Evolutionary conservation across 2,329 filamentous ascomycete genomes (phyloP), one percentile per base, ranked within the genome.

Genomic region (Podosphaera xanthii): DNA sequence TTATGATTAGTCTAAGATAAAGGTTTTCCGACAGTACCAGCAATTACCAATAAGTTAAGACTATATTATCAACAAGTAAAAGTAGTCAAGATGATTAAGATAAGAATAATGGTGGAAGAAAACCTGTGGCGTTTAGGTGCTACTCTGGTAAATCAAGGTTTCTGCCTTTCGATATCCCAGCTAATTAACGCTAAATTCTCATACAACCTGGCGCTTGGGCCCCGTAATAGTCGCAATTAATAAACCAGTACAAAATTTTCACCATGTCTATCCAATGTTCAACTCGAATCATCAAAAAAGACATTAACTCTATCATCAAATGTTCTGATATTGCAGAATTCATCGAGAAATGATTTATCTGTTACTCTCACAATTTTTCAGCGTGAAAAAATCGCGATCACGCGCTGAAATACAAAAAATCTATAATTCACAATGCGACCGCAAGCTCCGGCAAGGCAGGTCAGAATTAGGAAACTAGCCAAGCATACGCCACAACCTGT

Each of bases 381-480:
- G 63, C 60, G 62, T 60, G 56, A 62, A 63, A 64, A 63, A 61
- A 60, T 65, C 63, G 63, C 63, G 58, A 61, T 64, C 60, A 59
- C 61, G 61, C 62, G 62, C 61, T 53, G 60, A 65, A 62, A 61
- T 61, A 60, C 61, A 62, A 58, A 22, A 22, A 22, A 53, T 59
- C 52, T 49, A 59, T 50, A 61, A 59, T 59, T 59, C 63, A 62
- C 34, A 12, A 64, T 63, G 64, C 61, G 62, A 35, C 58, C 64
- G 50, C 60, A 62, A 58, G 61, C 60, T 31, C 59, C 60, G 70
- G 72, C 61, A 34, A 42, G 70, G 68, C 60, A 70, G 69, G 70
- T 67, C 65, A 59, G 66, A 52, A 61, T 64, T 52, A 62, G 88
- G 76, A 97, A 97, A 77, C 81, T 69, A 42, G 62, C 61, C 53